These are phyloP conservation scores for Boletus rubropictus DNA, from an alignment of 768 basidiomycete genomes.

Conservation along the genomic window DNA sequence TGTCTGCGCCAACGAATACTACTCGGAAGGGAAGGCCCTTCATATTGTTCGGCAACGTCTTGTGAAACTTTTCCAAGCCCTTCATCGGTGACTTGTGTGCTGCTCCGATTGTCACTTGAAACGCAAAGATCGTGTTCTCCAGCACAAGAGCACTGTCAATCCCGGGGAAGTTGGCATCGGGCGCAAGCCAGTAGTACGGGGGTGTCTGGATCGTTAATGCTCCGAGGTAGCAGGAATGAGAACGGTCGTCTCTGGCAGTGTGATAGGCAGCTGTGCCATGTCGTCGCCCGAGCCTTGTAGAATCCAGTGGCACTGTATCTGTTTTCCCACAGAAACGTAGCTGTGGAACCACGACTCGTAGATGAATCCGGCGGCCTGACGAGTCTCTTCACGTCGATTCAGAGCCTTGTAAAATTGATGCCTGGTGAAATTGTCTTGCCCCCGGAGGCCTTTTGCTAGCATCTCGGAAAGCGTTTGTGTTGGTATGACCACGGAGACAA, in stretches of 20 bases:
- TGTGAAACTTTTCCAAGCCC: not conserved
- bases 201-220: not conserved
- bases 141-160: not conserved
- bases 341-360: not conserved
- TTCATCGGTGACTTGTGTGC: not conserved
- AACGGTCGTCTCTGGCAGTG: not conserved
- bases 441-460: not conserved
- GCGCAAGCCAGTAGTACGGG: not conserved
- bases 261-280: not conserved
- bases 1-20: not conserved
- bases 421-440: rapidly evolving
- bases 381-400: not conserved
- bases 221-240: not conserved
- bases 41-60: not conserved
- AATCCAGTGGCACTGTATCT: not conserved
- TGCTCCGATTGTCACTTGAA: not conserved
- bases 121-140: not conserved
- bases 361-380: not conserved
- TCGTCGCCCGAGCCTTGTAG: not conserved
- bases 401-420: not conserved
- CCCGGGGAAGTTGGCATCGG: not conserved
- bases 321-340: not conserved
- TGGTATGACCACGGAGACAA: no score
- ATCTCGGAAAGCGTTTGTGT: no score
- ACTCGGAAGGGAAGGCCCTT: not conserved